Evolutionary conservation across 2,329 filamentous ascomycete species (phyloP).

Genomic region (Fusarium nelsonii): DNA sequence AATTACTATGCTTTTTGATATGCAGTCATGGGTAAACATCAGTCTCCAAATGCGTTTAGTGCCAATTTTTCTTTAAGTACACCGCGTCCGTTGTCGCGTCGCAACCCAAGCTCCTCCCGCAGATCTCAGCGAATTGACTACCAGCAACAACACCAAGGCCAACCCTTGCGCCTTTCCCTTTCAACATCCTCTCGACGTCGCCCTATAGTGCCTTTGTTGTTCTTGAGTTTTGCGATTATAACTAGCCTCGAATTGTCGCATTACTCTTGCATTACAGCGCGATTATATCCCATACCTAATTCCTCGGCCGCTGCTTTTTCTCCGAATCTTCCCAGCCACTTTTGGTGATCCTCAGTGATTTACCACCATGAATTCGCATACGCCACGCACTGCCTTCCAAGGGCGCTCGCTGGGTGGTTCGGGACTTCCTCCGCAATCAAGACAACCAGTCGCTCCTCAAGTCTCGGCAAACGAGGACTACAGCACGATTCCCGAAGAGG

Average conservation of each 20-base stretch:
- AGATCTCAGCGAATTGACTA: constrained; percentile 33
- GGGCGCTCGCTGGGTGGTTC: constrained; percentile 52
- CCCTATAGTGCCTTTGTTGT: constrained; percentile 12
- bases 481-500: constrained; percentile 79
- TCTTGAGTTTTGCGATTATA: constrained; percentile 30
- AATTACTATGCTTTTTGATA: not conserved
- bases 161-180: constrained; percentile 40
- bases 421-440: constrained; percentile 50
- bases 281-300: constrained; percentile 12
- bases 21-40: not conserved
- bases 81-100: constrained; percentile 30
- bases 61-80: constrained; percentile 20
- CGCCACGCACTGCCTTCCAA: constrained; percentile 54
- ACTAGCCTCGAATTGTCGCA: constrained; percentile 22
- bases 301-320: constrained; percentile 23
- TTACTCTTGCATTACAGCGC: constrained; percentile 4
- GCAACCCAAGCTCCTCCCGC: constrained; percentile 41
- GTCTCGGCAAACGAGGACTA: constrained; percentile 56
- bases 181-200: constrained; percentile 19
- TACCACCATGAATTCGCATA: constrained; percentile 53
- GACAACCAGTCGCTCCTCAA: constrained; percentile 52
- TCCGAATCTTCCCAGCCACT: constrained; percentile 30
- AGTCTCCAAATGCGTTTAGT: constrained; percentile 9
- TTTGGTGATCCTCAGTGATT: constrained; percentile 14
- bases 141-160: constrained; percentile 28